Evolutionary conservation across 257 asterid species (phyloP).

Genomic region (Solanum ahanhuiri): DNA sequence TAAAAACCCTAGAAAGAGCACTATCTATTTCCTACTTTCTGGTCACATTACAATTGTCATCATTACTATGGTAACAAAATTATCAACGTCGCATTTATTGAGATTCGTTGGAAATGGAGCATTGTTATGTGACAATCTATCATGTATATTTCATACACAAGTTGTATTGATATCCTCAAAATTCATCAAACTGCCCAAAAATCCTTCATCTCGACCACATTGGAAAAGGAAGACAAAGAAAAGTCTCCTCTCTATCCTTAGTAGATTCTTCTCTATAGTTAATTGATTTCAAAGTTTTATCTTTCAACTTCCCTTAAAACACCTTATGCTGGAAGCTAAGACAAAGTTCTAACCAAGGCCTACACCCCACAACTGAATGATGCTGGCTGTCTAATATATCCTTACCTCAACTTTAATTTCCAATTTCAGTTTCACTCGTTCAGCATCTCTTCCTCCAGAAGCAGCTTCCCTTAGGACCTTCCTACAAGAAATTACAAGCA

Average conservation of each 20-base stretch:
- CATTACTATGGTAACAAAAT: neutral
- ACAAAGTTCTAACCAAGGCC: neutral
- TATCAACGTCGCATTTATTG: neutral
- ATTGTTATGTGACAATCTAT: neutral
- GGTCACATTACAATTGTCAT: neutral
- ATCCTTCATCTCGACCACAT: neutral
- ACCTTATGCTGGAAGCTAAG: neutral
- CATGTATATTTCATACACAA: neutral
- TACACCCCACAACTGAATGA: neutral
- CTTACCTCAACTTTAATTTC: slow-evolving; percentile 78
- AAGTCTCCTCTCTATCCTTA: neutral
- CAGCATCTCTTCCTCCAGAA: slow-evolving; percentile 82
- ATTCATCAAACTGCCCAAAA: neutral
- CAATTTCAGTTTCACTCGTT: slow-evolving; percentile 73
- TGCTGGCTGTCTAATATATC: neutral
- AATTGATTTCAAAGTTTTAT: neutral
- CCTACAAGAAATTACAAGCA: slow-evolving; percentile 26
- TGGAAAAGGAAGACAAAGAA: neutral
- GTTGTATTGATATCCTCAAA: neutral
- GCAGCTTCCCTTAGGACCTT: slow-evolving; percentile 94
- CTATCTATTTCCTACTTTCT: neutral
- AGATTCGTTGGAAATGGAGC: neutral
- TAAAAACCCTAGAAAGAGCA: neutral
- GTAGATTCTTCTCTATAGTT: neutral
- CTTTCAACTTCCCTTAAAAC: neutral